These are phyloP conservation scores for Rhodosorus marinus DNA, from an alignment of 23 red algal genomes.

Conservation along the genomic window DNA sequence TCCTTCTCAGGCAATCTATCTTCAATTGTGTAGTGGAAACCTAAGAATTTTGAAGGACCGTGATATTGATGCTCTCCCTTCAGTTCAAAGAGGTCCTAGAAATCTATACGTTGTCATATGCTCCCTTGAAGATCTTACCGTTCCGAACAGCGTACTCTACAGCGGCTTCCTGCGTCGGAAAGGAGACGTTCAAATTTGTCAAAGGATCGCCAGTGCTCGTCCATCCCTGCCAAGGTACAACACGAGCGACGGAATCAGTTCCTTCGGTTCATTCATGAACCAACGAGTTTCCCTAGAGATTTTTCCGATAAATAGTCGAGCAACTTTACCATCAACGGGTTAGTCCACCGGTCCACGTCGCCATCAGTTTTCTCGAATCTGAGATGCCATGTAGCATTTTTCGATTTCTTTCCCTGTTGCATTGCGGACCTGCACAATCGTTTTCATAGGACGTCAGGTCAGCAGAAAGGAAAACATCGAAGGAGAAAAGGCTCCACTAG, in stretches of 20 bases:
- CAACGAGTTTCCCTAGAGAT: neutral
- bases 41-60: too few species aligned
- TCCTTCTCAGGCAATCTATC: too few species aligned
- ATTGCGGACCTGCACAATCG: slow-evolving; percentile 25
- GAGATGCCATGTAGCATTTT: slow-evolving; percentile 64
- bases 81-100: slow-evolving; percentile 33
- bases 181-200: slow-evolving; percentile 54
- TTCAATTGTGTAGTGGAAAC: too few species aligned
- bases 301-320: neutral
- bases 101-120: too few species aligned
- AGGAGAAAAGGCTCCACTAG: too few species aligned
- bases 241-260: neutral
- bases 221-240: slow-evolving; percentile 52
- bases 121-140: too few species aligned
- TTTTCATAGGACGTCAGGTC: neutral
- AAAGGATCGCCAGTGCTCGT: slow-evolving; percentile 90
- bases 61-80: slow-evolving; percentile 30
- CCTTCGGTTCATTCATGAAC: neutral
- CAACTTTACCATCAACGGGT: slow-evolving; percentile 75
- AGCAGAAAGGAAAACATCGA: too few species aligned
- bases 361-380: slow-evolving; percentile 76
- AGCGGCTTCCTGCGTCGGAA: slow-evolving; percentile 73
- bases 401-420: slow-evolving; percentile 73
- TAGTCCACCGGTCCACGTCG: slow-evolving; percentile 77
- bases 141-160: slow-evolving; percentile 69